Evolutionary conservation across 2,329 filamentous ascomycete genomes (phyloP).

Genomic region (Teratosphaeria gauchensis): DNA sequence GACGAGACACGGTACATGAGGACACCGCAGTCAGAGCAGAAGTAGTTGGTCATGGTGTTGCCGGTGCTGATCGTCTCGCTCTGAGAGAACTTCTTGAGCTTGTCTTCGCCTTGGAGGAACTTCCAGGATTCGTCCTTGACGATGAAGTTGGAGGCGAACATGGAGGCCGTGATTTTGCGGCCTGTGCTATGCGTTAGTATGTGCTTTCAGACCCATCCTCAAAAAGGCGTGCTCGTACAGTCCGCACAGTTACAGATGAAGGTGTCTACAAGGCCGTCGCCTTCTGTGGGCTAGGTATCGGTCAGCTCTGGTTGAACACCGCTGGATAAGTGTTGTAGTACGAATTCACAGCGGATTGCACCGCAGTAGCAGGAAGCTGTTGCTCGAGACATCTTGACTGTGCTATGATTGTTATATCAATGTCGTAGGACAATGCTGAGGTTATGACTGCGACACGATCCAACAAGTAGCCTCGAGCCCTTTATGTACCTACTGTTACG

Average conservation of each 20-base stretch:
- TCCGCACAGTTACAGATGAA: slow-evolving; percentile 54
- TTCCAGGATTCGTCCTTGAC: slow-evolving; percentile 36
- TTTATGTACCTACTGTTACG: not conserved
- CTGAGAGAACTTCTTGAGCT: slow-evolving; percentile 40
- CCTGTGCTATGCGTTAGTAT: no score
- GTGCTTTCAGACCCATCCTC: slow-evolving; percentile 31
- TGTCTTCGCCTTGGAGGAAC: slow-evolving; percentile 44
- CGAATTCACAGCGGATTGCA: slow-evolving; percentile 45
- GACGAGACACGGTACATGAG: slow-evolving; percentile 48
- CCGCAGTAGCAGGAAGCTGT: slow-evolving; percentile 53
- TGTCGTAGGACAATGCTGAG: no score
- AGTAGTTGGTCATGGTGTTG: slow-evolving; percentile 51
- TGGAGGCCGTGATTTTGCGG: slow-evolving; percentile 47
- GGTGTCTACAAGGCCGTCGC: slow-evolving; percentile 36
- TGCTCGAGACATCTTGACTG: slow-evolving; percentile 21
- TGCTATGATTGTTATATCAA: no score
- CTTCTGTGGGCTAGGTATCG: slow-evolving; percentile 28
- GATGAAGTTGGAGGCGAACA: slow-evolving; percentile 52
- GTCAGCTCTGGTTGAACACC: not conserved
- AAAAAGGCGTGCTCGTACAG: slow-evolving; percentile 19
- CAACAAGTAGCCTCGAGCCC: not conserved
- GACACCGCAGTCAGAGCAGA: slow-evolving; percentile 51
- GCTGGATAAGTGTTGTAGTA: slow-evolving; percentile 23
- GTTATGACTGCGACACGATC: no score
- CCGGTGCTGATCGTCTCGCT: slow-evolving; percentile 38